Conservation (phyloP, 2,329 filamentous ascomycete species). For the Ceratocystis diversiconidia region DNA sequence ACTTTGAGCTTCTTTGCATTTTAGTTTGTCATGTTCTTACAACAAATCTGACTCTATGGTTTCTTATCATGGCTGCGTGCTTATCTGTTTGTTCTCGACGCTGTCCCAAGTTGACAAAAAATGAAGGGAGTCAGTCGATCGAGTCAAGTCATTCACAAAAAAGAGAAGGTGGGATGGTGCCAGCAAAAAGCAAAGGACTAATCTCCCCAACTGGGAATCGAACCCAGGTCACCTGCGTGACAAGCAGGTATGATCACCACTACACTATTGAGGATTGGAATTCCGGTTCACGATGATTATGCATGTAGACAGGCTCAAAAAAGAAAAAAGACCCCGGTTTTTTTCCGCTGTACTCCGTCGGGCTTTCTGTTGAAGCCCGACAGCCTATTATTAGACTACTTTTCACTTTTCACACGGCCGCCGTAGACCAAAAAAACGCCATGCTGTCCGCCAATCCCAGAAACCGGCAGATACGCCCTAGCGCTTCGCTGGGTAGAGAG, state of each 20-base stretch:
- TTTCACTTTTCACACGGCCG: too few species aligned
- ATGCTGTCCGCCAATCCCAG: too few species aligned
- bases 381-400: too few species aligned
- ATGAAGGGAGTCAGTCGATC: background rate
- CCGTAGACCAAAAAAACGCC: too few species aligned
- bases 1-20: constrained; percentile 1
- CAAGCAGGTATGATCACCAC: constrained; percentile 8
- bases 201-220: constrained; percentile 11
- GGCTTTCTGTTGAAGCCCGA: too few species aligned
- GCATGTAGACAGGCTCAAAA: background rate
- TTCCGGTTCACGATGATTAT: background rate
- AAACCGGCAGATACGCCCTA: too few species aligned
- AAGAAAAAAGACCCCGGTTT: background rate
- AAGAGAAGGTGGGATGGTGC: too few species aligned
- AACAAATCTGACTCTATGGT: background rate
- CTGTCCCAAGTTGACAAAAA: background rate
- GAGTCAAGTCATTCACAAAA: background rate
- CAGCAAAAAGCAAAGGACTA: background rate
- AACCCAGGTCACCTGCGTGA: constrained; percentile 13
- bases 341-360: too few species aligned
- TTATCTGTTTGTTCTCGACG: background rate
- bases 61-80: background rate
- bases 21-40: constrained; percentile 3
- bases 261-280: constrained; percentile 9
- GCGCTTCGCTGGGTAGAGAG: too few species aligned